A percentile compares a stretch with the other conserved stretches of the same genome.
Evolutionary conservation across 768 basidiomycete genomes (phyloP).

Genomic region (Hygrocybe coccinea): DNA sequence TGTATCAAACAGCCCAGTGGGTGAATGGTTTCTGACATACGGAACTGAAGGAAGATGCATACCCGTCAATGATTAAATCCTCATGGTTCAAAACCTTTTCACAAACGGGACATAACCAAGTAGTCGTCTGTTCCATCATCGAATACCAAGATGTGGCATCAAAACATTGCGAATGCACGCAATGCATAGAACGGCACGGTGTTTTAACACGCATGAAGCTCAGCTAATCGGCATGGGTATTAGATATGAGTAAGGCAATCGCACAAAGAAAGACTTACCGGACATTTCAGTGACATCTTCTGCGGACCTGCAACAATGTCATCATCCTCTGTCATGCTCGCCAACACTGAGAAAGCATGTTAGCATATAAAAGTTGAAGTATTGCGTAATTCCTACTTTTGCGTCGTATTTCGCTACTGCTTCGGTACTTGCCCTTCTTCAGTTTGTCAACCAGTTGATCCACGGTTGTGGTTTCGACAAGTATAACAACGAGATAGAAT

Average conservation of each 20-base stretch:
- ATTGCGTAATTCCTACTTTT: constrained; percentile 50
- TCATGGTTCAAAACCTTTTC: constrained; percentile 70
- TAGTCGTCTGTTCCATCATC: constrained; percentile 94
- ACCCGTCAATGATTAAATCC: constrained; percentile 93
- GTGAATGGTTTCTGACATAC: not conserved
- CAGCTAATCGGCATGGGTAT: constrained; percentile 44
- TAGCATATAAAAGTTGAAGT: constrained; percentile 3
- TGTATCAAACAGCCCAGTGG: too few species aligned
- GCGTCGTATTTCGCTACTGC: constrained; percentile 57
- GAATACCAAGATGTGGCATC: constrained; percentile 92
- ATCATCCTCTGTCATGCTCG: constrained; percentile 65
- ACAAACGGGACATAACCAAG: constrained; percentile 93
- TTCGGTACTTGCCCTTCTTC: constrained; percentile 60
- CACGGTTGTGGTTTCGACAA: constrained; percentile 75
- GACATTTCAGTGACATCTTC: constrained; percentile 90
- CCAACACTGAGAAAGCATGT: constrained; percentile 45
- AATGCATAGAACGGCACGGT: constrained; percentile 82
- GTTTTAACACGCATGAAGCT: constrained; percentile 80
- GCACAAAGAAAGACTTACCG: constrained; percentile 49
- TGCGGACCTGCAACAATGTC: constrained; percentile 88
- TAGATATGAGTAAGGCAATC: not conserved
- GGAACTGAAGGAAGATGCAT: constrained; percentile 20
- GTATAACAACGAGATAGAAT: constrained; percentile 79
- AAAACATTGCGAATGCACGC: constrained; percentile 92
- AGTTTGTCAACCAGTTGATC: constrained; percentile 65